Percentiles rank a stretch among this genome's conserved stretches.
phyloP scores from a whole-genome alignment of 164 flowering plant genomes.

The Dillenia turbinata region DNA sequence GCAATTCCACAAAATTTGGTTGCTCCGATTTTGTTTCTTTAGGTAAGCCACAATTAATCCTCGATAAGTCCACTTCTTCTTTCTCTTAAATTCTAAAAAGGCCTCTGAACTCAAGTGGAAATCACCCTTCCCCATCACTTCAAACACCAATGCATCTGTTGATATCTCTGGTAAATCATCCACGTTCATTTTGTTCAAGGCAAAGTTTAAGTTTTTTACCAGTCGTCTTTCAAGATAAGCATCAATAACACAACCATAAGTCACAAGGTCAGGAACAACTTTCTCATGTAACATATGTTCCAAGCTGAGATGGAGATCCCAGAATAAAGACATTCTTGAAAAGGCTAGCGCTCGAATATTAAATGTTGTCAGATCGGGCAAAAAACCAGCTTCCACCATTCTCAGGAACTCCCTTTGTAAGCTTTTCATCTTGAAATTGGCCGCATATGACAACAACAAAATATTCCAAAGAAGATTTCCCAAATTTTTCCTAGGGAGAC shows the following conservation, averaged over 20 bases:
- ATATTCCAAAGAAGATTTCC: conserved; percentile 89
- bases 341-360: conserved; percentile 84
- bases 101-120: conserved; percentile 71
- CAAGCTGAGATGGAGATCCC: conserved; percentile 90
- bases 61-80: conserved; percentile 55
- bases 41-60: conserved; percentile 46
- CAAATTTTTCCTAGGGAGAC: conserved; percentile 62
- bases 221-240: conserved; percentile 71
- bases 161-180: conserved; percentile 33
- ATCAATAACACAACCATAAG: conserved; percentile 88
- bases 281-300: conserved; percentile 76
- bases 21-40: conserved; percentile 56
- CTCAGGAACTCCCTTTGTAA: conserved; percentile 77
- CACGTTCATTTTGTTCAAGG: conserved; percentile 46
- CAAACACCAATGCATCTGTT: conserved; percentile 76
- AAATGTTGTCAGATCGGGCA: conserved; percentile 78
- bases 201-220: conserved; percentile 69
- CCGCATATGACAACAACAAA: conserved; percentile 79
- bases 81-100: conserved; percentile 47
- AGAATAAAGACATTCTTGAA: conserved; percentile 76
- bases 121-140: conserved; percentile 85
- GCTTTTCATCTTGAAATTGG: conserved; percentile 86
- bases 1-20: conserved; percentile 93
- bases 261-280: conserved; percentile 78
- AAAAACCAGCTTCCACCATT: conserved; percentile 73